Evolutionary conservation across 1,284 basidiomycete species (phyloP).

Genomic region (Singerocomus rubriflavus): DNA sequence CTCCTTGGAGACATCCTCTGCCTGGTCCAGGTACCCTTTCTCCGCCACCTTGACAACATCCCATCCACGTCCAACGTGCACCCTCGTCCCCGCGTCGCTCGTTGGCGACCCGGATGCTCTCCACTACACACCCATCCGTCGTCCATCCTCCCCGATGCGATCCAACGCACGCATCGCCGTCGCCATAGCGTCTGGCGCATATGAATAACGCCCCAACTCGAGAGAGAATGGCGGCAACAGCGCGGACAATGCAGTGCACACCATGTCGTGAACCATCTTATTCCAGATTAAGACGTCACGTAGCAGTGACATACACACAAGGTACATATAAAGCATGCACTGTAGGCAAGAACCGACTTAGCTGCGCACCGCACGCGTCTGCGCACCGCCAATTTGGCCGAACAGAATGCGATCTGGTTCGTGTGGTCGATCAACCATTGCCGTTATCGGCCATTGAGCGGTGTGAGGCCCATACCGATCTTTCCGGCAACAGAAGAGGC

Average conservation of each 20-base stretch:
- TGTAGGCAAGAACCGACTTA: background rate
- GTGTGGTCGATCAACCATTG: background rate
- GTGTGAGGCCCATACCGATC: background rate
- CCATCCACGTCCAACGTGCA: background rate
- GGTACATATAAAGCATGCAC: too few species aligned
- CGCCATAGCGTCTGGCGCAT: slow-evolving; percentile 20
- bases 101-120: background rate
- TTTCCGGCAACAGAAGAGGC: slow-evolving; percentile 28
- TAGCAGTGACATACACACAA: background rate
- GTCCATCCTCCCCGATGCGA: background rate
- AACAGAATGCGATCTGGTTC: slow-evolving; percentile 28
- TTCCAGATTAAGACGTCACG: slow-evolving; percentile 1
- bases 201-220: slow-evolving; percentile 23
- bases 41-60: slow-evolving; percentile 1
- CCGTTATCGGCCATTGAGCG: background rate
- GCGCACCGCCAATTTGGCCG: slow-evolving; percentile 43
- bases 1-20: slow-evolving; percentile 12
- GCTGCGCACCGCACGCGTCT: slow-evolving; percentile 39
- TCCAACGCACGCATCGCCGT: slow-evolving; percentile 20
- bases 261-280: slow-evolving; percentile 6
- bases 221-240: background rate
- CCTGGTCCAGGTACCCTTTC: slow-evolving; percentile 7
- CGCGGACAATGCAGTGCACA: background rate
- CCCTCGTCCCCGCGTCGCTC: background rate
- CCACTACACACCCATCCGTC: background rate